Percentiles rank a stretch among this genome's conserved stretches.
phyloP scores from a whole-genome alignment of 2,329 filamentous ascomycete species.

The Scedosporium boydii region DNA sequence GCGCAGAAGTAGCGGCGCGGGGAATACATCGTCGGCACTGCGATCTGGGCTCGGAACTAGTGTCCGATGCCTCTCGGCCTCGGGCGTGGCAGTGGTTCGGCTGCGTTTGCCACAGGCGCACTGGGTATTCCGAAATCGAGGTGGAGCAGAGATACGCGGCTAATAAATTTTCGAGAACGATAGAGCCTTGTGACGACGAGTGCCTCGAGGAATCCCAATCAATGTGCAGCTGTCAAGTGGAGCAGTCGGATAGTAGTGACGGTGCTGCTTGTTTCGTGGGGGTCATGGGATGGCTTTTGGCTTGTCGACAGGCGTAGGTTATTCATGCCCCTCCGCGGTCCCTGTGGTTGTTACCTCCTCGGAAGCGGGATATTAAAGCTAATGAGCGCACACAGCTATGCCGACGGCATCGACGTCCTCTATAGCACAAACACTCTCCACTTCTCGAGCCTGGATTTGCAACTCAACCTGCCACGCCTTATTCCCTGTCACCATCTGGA shows the following conservation, averaged over 20 bases:
- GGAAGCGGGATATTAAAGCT: not conserved
- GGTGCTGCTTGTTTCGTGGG: conserved; percentile 12
- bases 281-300: conserved; percentile 19
- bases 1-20: too few species aligned
- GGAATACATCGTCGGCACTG: conserved; percentile 1
- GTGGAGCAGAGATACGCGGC: too few species aligned
- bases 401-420: conserved; percentile 17
- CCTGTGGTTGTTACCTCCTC: too few species aligned
- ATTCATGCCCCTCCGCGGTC: not conserved
- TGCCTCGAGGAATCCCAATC: not conserved
- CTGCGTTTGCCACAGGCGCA: conserved; percentile 17
- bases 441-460: conserved; percentile 8
- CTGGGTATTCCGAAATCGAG: not conserved
- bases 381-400: conserved; percentile 12
- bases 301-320: conserved; percentile 18
- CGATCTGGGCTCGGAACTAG: conserved; percentile 8
- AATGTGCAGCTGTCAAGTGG: not conserved
- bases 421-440: conserved; percentile 19
- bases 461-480: conserved; percentile 8
- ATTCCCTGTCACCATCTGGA: conserved; percentile 9
- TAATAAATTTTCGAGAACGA: too few species aligned
- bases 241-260: not conserved
- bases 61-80: conserved; percentile 2
- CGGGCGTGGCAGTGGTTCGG: conserved; percentile 16
- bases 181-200: not conserved